Base-by-base conservation (phyloP, 2,329 filamentous ascomycete species). In the Fusarium neocosmosporiellum region DNA sequence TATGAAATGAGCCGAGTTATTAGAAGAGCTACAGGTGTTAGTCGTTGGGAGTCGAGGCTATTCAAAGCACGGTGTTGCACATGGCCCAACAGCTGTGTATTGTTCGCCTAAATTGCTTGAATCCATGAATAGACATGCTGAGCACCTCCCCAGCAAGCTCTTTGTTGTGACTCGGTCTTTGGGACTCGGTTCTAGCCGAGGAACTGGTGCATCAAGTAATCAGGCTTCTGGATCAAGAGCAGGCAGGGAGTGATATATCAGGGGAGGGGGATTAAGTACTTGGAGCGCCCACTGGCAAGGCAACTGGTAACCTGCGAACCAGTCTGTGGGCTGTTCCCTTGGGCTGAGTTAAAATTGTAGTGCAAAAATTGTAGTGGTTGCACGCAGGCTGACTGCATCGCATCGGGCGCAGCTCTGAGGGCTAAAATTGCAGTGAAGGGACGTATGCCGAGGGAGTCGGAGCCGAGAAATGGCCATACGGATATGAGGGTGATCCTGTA, bases 81-180 rank as follows among this genome's bases (percentile, higher is more conserved):
- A 48, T 48, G 43, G 24, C 16, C 43, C 18, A 20, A n/a, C 4
- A 39, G 33, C 33, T 37, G 14, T 7, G 14, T 37, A 16, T 18
- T 37, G 33, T 1, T 7, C 0, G n/a, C n/a, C n/a, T n/a, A n/a
- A n/a, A 18, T 29, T 29, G 1, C 1, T 48, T 18, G 2, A 29
- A 16, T 9, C 3, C 20, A 10, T 31, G 27, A 14, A 50, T 29
- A 20, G 18, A 50, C 24, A 14, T 31, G 1, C 20, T 18, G 8
- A 29, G 43, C 9, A 2, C 24, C 4, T 5, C 11, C 7, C 8
- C 7, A 2, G 14, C 3, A 18, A n/a, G 5, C 22, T 29, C 4
- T 48, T 48, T 18, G 7, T 5, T n/a, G 2, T 29, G 24, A 2
- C 8, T 29, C 9, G 29, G 16, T n/a, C 22, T 48, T 18, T 48